Evolutionary conservation across 257 asterid species (phyloP).

Genomic region (Gentiana straminea): DNA sequence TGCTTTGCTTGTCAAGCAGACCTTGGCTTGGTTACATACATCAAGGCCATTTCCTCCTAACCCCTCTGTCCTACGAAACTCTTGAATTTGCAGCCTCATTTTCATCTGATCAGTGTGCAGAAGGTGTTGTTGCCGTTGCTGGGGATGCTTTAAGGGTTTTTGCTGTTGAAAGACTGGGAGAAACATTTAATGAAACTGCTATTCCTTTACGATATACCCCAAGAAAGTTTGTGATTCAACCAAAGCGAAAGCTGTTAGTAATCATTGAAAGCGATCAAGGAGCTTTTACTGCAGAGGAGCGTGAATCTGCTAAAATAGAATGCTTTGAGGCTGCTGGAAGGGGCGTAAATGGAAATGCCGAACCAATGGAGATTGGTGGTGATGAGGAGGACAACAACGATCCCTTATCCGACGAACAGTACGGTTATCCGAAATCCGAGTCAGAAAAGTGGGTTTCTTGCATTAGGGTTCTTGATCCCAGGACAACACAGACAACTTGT

Average conservation of each 20-base stretch:
- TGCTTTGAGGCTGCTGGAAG: conserved; percentile 73
- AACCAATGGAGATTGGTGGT: conserved; percentile 78
- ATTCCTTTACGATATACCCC: conserved; percentile 95
- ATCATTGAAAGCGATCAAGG: conserved; percentile 97
- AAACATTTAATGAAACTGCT: conserved; percentile 86
- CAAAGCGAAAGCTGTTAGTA: conserved; percentile 72
- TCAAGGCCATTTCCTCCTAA: conserved; percentile 93
- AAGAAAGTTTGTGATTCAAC: conserved; percentile 81
- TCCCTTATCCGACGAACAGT: conserved; percentile 92
- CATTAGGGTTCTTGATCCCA: conserved; percentile 91
- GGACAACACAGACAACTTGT: conserved; percentile 76
- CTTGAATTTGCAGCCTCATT: conserved; percentile 97
- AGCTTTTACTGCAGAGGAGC: conserved; percentile 90
- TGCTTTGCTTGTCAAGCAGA: conserved; percentile 97
- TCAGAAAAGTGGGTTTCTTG: conserved; percentile 95
- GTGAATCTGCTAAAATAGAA: conserved; percentile 84
- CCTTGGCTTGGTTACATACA: conserved; percentile 99
- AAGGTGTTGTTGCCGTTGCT: conserved; percentile 98
- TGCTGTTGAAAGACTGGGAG: conserved; percentile 92
- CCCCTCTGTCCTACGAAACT: conserved; percentile 89
- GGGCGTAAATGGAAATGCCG: conserved; percentile 68
- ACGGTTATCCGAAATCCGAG: conserved; percentile 96
- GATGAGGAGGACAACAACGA: conserved; percentile 66
- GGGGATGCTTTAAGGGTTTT: conserved; percentile 98
- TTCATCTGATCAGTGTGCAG: conserved; percentile 98